A percentile compares a stretch with the other conserved stretches of the same genome.
phyloP scores from a whole-genome alignment of 495 filamentous ascomycete species.

The Podospora bellae-mahoneyi region DNA sequence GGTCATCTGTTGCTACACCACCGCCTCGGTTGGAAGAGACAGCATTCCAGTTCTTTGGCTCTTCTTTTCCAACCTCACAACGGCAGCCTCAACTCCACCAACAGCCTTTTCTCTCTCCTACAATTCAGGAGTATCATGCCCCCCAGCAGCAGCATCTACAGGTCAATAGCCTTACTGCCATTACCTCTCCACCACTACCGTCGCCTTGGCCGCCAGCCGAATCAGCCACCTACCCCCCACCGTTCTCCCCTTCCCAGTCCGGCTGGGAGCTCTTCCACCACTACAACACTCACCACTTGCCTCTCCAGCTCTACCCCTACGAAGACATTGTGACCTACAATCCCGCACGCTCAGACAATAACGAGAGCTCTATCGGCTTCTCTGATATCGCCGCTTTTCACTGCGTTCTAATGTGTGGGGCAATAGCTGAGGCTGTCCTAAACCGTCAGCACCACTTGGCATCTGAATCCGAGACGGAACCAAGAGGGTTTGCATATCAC shows the following conservation, averaged over 20 bases:
- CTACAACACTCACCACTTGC: constrained; percentile 18
- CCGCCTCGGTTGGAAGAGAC: not conserved
- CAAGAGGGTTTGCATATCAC: constrained; percentile 27
- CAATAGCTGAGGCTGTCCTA: constrained; percentile 21
- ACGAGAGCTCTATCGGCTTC: constrained; percentile 23
- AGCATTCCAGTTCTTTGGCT: not conserved
- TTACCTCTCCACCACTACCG: not conserved
- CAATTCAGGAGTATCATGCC: not conserved
- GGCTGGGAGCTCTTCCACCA: constrained; percentile 26
- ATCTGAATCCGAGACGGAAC: constrained; percentile 7
- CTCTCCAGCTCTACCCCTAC: constrained; percentile 30
- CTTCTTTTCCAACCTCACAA: too few species aligned
- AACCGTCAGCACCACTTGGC: not conserved
- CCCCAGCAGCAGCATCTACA: not conserved
- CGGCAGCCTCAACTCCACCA: not conserved
- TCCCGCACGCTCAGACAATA: constrained; percentile 16
- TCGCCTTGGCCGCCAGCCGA: not conserved
- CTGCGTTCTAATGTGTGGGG: constrained; percentile 31
- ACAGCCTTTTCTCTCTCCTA: not conserved
- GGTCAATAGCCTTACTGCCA: not conserved
- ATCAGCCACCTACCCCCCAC: not conserved
- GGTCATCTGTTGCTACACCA: not conserved
- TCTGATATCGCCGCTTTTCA: constrained; percentile 24
- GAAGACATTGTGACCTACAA: constrained; percentile 33
- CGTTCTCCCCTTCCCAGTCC: constrained; percentile 15